These are phyloP conservation scores for Plantago rigida DNA, from an alignment of 305 asterid genomes.

Conservation along the genomic window DNA sequence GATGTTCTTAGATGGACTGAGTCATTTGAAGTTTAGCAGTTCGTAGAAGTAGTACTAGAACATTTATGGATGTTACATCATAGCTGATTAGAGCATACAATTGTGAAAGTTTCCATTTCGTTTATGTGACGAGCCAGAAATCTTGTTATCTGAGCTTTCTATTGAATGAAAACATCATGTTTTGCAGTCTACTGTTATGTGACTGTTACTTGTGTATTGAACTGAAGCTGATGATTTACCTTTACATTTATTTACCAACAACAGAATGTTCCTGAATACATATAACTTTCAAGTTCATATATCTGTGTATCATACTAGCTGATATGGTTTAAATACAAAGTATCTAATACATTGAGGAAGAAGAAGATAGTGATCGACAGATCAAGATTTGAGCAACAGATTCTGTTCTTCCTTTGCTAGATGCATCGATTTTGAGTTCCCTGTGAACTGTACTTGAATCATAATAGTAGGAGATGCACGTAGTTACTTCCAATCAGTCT, in stretches of 20 bases:
- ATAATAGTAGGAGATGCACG: neutral
- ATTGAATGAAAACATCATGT: neutral
- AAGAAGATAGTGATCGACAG: no score
- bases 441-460: no score
- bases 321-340: no score
- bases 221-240: neutral
- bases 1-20: neutral
- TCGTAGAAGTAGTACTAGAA: neutral
- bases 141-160: neutral
- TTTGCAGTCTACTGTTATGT: neutral
- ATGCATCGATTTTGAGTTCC: no score
- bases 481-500: neutral
- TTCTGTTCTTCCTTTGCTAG: no score
- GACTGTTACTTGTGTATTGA: neutral
- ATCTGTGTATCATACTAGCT: neutral
- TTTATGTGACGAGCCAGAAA: no score
- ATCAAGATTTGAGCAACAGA: no score
- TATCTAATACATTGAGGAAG: no score
- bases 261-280: neutral
- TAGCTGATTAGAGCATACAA: neutral
- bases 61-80: neutral
- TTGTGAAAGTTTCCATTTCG: no score
- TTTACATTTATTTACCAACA: neutral
- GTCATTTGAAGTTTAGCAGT: neutral
- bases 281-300: no score